Percentiles rank a stretch among this genome's conserved stretches.
Evolutionary conservation across 2,329 filamentous ascomycete species (phyloP).

Genomic region (Claviceps quebecensis): DNA sequence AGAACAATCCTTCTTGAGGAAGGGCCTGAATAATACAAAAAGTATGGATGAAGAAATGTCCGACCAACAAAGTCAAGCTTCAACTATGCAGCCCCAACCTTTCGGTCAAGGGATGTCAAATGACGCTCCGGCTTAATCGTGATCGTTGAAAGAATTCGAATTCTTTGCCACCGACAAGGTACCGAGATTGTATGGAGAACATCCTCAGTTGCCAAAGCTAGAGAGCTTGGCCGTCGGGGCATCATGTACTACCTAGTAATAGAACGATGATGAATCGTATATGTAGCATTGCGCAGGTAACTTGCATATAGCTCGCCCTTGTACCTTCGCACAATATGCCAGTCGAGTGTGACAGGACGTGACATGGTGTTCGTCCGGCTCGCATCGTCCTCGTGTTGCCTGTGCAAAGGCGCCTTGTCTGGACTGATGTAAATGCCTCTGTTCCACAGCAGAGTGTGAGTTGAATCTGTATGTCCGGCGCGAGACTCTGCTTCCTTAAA

Average conservation of each 20-base stretch:
- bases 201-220: slow-evolving; percentile 48
- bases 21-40: background rate
- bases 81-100: slow-evolving; percentile 75
- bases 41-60: slow-evolving; percentile 34
- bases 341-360: background rate
- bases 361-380: background rate
- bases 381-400: background rate
- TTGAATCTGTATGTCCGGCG: background rate
- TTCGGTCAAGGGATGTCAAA: slow-evolving; percentile 67
- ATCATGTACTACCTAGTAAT: slow-evolving; percentile 8
- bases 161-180: slow-evolving; percentile 72
- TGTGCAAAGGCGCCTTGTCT: background rate
- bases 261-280: slow-evolving; percentile 7
- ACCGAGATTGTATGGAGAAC: slow-evolving; percentile 64
- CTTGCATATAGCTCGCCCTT: no score
- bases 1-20: no score
- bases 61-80: slow-evolving; percentile 92
- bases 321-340: no score
- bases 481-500: background rate
- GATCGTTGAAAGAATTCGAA: slow-evolving; percentile 42
- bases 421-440: background rate
- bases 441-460: background rate
- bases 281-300: background rate
- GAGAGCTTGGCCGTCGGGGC: slow-evolving; percentile 42
- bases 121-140: slow-evolving; percentile 99